Base-by-base conservation (phyloP, 2,329 filamentous ascomycete genomes). In the Microthyrium microscopicum region DNA sequence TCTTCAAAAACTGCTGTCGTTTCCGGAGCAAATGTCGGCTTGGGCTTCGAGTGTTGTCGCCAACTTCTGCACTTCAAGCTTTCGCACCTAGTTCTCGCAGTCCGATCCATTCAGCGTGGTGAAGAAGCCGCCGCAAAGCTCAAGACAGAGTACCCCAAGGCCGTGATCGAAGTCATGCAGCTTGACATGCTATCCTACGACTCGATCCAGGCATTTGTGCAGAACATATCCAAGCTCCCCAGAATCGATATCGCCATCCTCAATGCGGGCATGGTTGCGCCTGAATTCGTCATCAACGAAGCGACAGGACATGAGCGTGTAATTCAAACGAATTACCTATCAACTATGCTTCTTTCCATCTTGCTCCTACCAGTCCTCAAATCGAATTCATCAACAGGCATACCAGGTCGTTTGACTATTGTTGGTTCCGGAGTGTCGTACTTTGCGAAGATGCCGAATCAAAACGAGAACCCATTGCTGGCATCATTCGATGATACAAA, bases 11-110 rank as follows among this genome's bases (percentile, higher is more conserved):
- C 29, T 31, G 29, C 29, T 19, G 57, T 64, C 26, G 43, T 64
- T 20, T 63, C 60, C 0, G 61, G 61, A 19, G 41, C 52, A 26
- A 64, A 64, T 38, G 47, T 48, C 3, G 62, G 61, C 3, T 48
- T 63, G 0, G 62, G 62, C 8, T 44, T 56, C 13, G 60, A 63
- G 46, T 55, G 59, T 31, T 53, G 58, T 3, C 49, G 51, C 1
- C 58, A 63, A 40, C 45, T 62, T 29, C 48, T 50, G 11, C 47
- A 49, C 12, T 49, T 63, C 3, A 48, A 50, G 4, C 52, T 53
- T 4, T 34, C 43, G 2, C 54, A 51, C 38, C 45, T 65, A 22
- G 61, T 65, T 34, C 46, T 65, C 2, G 61, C 52, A 3, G 58
- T 62, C 8, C 55, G 61, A 13, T 41, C 44, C 25, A 31, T 53